phyloP scores from a whole-genome alignment of 1,139 yeast genomes.

The Lodderomyces elongisporus region DNA sequence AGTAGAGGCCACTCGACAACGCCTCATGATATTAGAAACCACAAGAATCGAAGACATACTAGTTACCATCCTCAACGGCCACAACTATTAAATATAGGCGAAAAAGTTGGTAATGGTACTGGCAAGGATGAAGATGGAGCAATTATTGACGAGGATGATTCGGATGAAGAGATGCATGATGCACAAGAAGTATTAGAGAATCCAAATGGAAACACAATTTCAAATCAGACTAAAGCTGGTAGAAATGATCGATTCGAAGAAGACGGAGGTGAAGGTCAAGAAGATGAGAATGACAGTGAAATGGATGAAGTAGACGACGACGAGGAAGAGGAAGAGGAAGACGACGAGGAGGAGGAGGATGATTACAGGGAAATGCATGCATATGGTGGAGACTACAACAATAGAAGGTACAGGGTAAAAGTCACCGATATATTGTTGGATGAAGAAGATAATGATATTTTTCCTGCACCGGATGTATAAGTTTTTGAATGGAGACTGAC shows the following conservation, averaged over 20 bases:
- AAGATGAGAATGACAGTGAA: constrained; percentile 14
- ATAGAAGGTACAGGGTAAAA: constrained; percentile 37
- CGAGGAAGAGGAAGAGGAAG: constrained; percentile 22
- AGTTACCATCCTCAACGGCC: constrained; percentile 29
- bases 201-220: constrained; percentile 7
- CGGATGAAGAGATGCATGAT: constrained; percentile 8
- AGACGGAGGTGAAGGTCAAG: constrained; percentile 6
- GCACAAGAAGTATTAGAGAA: constrained; percentile 5
- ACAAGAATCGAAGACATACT: constrained; percentile 39
- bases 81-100: constrained; percentile 13
- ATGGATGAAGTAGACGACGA: constrained; percentile 15
- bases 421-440: constrained; percentile 51
- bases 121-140: constrained; percentile 6
- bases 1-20: too few species aligned
- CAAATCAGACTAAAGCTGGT: too few species aligned
- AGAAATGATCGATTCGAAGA: constrained; percentile 12
- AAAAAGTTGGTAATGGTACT: constrained; percentile 8
- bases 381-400: constrained; percentile 23
- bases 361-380: constrained; percentile 21
- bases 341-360: constrained; percentile 20
- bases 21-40: too few species aligned
- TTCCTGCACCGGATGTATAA: constrained; percentile 13
- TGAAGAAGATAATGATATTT: constrained; percentile 30
- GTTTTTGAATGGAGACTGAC: not conserved
- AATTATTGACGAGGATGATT: constrained; percentile 11